These are phyloP conservation scores for Aspergillus latus DNA, from an alignment of 2,329 filamentous ascomycete genomes.

Conservation along the genomic window DNA sequence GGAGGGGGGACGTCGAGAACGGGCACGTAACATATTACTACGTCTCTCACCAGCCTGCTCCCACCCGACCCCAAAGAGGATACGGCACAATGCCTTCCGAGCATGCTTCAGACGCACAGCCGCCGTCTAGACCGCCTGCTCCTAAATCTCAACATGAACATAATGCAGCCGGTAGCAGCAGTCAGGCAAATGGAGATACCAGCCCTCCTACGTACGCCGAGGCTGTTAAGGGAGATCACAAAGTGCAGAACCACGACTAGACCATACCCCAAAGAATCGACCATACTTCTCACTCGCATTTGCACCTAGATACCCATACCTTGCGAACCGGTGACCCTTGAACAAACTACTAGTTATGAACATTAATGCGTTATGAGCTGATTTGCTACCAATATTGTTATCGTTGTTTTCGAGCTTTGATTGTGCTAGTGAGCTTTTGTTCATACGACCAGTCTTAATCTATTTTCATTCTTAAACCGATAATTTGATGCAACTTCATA, in stretches of 20 bases:
- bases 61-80: slow-evolving; percentile 33
- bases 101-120: slow-evolving; percentile 17
- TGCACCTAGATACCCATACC: slow-evolving; percentile 6
- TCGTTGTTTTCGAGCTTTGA: neutral
- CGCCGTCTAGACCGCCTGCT: slow-evolving; percentile 18
- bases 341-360: neutral
- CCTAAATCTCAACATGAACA: slow-evolving; percentile 26
- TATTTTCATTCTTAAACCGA: neutral
- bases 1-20: slow-evolving; percentile 38
- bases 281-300: neutral
- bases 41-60: slow-evolving; percentile 55
- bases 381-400: neutral
- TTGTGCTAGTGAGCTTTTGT: neutral
- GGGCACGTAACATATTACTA: slow-evolving; percentile 73
- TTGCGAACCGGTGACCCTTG: neutral
- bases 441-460: neutral
- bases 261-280: neutral
- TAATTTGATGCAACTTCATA: neutral
- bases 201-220: slow-evolving; percentile 84
- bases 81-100: slow-evolving; percentile 44
- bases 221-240: slow-evolving; percentile 85
- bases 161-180: slow-evolving; percentile 32
- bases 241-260: slow-evolving; percentile 72
- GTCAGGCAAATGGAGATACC: slow-evolving; percentile 38
- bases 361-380: neutral